Conservation (phyloP, 805 yeast genomes). For the Yarrowia bubula region DNA sequence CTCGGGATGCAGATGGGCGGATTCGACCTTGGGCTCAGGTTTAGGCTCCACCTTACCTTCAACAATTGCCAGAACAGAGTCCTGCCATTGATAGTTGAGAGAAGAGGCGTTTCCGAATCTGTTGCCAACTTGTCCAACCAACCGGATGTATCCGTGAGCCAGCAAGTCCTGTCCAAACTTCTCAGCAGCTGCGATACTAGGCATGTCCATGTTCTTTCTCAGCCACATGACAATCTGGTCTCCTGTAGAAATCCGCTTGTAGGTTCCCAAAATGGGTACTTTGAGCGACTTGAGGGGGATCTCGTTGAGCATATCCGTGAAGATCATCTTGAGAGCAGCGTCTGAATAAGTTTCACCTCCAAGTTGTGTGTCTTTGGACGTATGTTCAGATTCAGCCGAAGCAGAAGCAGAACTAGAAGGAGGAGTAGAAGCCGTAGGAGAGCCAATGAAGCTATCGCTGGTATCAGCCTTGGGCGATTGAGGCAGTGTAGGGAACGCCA, state of each 20-base stretch:
- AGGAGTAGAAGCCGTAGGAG: not conserved
- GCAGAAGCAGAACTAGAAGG: not conserved
- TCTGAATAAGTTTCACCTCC: slow-evolving; percentile 41
- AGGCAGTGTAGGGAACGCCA: slow-evolving; percentile 22
- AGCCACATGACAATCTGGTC: slow-evolving; percentile 59
- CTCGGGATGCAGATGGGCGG: not conserved
- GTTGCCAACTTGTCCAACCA: slow-evolving; percentile 57
- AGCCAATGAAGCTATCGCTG: not conserved
- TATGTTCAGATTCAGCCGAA: not conserved
- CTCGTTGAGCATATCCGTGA: slow-evolving; percentile 42
- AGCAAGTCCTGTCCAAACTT: slow-evolving; percentile 71
- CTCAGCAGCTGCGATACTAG: slow-evolving; percentile 62
- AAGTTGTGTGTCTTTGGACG: not conserved
- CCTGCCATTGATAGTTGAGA: slow-evolving; percentile 74
- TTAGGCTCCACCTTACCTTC: not conserved
- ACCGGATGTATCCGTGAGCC: slow-evolving; percentile 55
- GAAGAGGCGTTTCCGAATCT: slow-evolving; percentile 68
- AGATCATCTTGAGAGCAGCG: slow-evolving; percentile 44
- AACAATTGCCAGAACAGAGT: slow-evolving; percentile 31
- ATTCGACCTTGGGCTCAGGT: not conserved
- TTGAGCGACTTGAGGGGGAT: slow-evolving; percentile 55
- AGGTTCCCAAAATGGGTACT: slow-evolving; percentile 68
- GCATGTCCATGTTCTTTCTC: slow-evolving; percentile 49
- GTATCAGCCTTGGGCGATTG: slow-evolving; percentile 18
- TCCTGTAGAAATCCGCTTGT: slow-evolving; percentile 61